Evolutionary conservation across 352 stramenopile species (phyloP), one percentile per base, ranked within the genome.

Genomic region (Achlya hypogyna): DNA sequence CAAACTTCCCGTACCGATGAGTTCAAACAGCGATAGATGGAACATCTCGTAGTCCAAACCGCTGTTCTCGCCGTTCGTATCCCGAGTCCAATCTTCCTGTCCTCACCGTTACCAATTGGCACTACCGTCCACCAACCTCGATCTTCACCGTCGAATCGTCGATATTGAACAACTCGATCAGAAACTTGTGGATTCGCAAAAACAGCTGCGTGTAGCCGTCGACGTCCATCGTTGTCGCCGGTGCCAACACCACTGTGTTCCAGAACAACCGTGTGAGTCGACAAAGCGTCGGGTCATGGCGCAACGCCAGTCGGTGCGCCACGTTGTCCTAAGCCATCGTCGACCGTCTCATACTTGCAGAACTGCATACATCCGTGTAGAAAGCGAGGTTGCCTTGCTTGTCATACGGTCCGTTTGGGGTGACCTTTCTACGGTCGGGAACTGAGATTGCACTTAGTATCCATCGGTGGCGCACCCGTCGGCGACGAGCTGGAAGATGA

Each of bases 11-110:
- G 38, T 53, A 89, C 79, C 81, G 32, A 89, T 83, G 20, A 93
- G 73, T 40, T 93, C 84, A 69, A 91, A 91, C 78, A 93, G 88
- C 10, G 84, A 91, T 28, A 88, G 74, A 62, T 93, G 84, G 51
- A 93, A 91, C 38, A 78, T 87, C 4, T 75, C 63, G 60, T 88
- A 93, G 59, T 86, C 73, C 49, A 93, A 70, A 10, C 10, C 2
- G 25, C 31, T 35, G 31, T 16, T 56, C 10, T 56, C 49, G 29
- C 74, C 56, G 10, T 78, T 74, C 5, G 74, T 81, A 14, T 91
- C 84, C 42, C 84, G 80, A 14, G 72, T 63, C 82, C 82, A 93
- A 72, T 90, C 84, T 32, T 89, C 81, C 49, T 56, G 25, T 12
- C 38, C 18, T 27, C 6, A 54, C 6, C 6, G 25, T 56, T 35